Evolutionary conservation across 1,284 basidiomycete species (phyloP).

Genomic region (Boletus semigastroideus): DNA sequence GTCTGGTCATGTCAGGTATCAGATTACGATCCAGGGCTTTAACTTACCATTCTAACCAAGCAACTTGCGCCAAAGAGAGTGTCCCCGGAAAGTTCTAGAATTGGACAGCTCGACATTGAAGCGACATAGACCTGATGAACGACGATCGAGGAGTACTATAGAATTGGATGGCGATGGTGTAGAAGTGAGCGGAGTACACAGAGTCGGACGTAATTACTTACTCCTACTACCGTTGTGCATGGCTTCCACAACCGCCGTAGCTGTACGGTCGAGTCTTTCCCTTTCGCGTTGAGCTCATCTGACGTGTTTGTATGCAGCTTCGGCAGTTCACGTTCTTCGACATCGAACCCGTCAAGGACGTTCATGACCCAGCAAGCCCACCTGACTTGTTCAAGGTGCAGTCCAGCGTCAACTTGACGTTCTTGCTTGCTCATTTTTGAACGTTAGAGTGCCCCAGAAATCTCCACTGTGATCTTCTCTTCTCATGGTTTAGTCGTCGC

Average conservation of each 20-base stretch:
- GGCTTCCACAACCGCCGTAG: conserved; percentile 11
- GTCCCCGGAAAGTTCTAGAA: no score
- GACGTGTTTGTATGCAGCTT: conserved; percentile 49
- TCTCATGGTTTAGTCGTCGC: conserved; percentile 69
- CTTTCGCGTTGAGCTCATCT: background rate
- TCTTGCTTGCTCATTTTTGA: conserved; percentile 2
- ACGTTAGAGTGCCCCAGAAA: conserved; percentile 62
- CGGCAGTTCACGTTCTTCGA: conserved; percentile 86
- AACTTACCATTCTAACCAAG: no score
- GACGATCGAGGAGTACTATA: no score
- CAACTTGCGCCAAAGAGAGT: no score
- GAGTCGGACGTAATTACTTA: no score
- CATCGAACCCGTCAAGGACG: conserved; percentile 71
- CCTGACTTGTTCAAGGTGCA: conserved; percentile 78
- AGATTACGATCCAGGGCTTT: no score
- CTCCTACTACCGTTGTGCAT: background rate
- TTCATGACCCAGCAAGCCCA: conserved; percentile 70
- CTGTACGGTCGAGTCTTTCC: conserved; percentile 15
- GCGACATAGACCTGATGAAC: no score
- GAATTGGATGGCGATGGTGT: no score
- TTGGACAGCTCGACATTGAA: no score
- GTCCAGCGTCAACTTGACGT: background rate
- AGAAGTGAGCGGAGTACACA: no score
- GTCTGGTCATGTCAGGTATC: background rate
- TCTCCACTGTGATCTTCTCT: conserved; percentile 65